Conservation (phyloP, 345 rosid genomes). For the Eucalyptus pauciflora region DNA sequence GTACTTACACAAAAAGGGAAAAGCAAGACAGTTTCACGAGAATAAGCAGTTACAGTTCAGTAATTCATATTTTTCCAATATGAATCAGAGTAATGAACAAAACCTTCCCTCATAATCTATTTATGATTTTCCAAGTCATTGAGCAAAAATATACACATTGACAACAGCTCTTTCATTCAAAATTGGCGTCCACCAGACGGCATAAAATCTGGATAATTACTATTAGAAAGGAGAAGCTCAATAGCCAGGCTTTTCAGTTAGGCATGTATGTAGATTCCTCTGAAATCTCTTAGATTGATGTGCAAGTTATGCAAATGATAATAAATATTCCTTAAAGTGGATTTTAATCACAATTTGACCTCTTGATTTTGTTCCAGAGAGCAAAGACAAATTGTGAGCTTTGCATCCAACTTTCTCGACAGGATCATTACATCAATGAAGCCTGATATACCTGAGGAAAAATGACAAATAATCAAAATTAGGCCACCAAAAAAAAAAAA, state of each 20-base stretch:
- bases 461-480: neutral
- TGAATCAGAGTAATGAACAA: neutral
- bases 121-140: neutral
- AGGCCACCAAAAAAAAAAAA: neutral
- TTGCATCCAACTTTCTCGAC: slow-evolving; percentile 72
- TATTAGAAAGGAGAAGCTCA: neutral
- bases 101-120: neutral
- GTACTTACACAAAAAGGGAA: neutral
- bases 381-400: slow-evolving; percentile 63
- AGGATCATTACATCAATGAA: slow-evolving; percentile 38
- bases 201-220: neutral
- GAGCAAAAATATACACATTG: neutral
- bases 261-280: neutral
- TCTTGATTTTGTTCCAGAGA: slow-evolving; percentile 20
- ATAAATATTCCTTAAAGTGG: neutral
- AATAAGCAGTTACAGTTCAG: neutral
- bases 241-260: neutral
- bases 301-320: neutral
- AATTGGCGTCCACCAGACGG: neutral
- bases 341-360: slow-evolving; percentile 17
- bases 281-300: neutral
- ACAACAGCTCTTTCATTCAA: neutral
- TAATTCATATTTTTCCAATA: neutral
- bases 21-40: neutral
- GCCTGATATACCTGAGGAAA: slow-evolving; percentile 30